Percentiles rank a stretch among this genome's conserved stretches.
phyloP scores from a whole-genome alignment of 768 basidiomycete genomes.

The Tricholoma sp. region DNA sequence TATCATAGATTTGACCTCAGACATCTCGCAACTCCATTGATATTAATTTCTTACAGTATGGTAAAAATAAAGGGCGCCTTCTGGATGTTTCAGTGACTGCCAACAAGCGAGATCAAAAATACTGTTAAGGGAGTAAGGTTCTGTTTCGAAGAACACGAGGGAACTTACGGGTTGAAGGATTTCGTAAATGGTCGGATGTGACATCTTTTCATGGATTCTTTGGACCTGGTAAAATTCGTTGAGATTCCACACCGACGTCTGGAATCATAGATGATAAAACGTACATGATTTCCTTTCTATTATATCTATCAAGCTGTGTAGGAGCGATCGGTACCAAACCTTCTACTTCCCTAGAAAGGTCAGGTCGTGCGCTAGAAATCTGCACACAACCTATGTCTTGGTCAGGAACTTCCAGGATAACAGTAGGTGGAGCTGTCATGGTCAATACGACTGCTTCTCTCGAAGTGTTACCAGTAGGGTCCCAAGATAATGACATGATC shows the following conservation, averaged over 20 bases:
- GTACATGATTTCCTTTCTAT: neutral
- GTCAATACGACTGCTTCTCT: neutral
- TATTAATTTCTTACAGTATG: neutral
- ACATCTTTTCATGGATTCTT: neutral
- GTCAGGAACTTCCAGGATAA: neutral
- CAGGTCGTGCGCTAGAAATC: neutral
- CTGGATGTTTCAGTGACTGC: slow-evolving; percentile 1
- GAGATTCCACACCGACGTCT: neutral
- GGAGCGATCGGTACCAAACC: neutral
- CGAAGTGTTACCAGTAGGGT: neutral
- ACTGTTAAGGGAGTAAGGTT: neutral
- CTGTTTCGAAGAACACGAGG: neutral
- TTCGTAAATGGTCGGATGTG: neutral
- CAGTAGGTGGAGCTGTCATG: neutral
- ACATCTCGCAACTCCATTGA: neutral
- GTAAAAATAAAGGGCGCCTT: slow-evolving; percentile 7
- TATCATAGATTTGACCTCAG: neutral
- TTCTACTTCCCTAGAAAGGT: neutral
- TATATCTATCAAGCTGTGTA: neutral
- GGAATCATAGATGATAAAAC: neutral
- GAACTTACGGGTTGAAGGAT: neutral
- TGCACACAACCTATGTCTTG: neutral
- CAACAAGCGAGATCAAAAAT: neutral
- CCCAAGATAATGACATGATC: neutral
- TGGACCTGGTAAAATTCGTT: neutral